Evolutionary conservation across 1,284 basidiomycete genomes (phyloP), one percentile per base, ranked within the genome.

Genomic region (Thelephora terrestris): DNA sequence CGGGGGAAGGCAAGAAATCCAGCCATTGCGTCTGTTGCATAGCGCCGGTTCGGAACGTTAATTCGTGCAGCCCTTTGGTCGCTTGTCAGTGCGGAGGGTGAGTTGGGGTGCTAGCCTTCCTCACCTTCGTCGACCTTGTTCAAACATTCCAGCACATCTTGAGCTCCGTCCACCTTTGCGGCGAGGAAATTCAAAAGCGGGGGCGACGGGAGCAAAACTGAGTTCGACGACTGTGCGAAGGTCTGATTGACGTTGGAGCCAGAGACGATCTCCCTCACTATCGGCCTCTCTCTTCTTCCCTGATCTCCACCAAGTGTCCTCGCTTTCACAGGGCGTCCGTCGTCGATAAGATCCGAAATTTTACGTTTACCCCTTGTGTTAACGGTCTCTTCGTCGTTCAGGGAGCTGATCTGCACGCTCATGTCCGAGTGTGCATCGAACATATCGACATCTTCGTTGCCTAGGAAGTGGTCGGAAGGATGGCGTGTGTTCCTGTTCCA

Each of bases 1-100:
- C 79, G 5, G 84, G 81, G 0, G 76, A 77, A 1, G 87, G 78
- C 7, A 92, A 59, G 64, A 88, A 97, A 64, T 97, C 93, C 46
- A 93, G 63, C 93, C 94, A 98, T 47, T 85, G 76, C 6, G 81
- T 77, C 59, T 83, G 71, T 65, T 82, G 78, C 29, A 32, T 32
- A 14, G 29, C 29, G 29, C 78, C 74, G 56, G 70, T 76, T 39
- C 77, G 66, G 52, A 79, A 80, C 7, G 76, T 67, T 14, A 94
- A 73, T 59, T 93, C 89, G 9, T 75, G 75, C n/a, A 75, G 68
- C 24, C 73, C 81, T 83, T 56, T 20, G 52, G 47, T 18, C 14
- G 39, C 21, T 23, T 17, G 39, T 32, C 29, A 47, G 29, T 10
- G 39, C 55, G 20, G 29, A 40, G 17, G 40, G 21, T 42, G 24